A percentile compares a stretch with the other conserved stretches of the same genome.
phyloP scores from a whole-genome alignment of 768 basidiomycete species.

The Tricholomella constricta region DNA sequence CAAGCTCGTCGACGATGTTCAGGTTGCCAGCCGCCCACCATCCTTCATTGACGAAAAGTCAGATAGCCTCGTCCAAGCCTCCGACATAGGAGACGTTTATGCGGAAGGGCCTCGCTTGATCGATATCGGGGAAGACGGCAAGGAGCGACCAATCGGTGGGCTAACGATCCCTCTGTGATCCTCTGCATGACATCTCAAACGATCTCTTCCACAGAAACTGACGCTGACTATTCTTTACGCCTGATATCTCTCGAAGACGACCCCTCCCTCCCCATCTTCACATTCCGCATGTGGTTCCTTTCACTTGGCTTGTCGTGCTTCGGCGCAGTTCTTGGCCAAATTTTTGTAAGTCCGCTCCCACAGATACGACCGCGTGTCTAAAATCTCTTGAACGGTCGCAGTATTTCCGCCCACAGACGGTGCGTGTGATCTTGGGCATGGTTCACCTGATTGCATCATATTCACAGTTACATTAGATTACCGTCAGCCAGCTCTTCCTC shows the following conservation, averaged over 20 bases:
- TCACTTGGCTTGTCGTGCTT: constrained; percentile 47
- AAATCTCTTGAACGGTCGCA: constrained; percentile 7
- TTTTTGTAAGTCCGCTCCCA: constrained; percentile 30
- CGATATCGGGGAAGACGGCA: constrained; percentile 44
- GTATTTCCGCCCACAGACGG: constrained; percentile 45
- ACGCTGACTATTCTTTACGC: constrained; percentile 37
- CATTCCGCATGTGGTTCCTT: constrained; percentile 48
- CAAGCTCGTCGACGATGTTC: neutral
- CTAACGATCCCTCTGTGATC: no score
- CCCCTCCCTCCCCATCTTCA: constrained; percentile 35
- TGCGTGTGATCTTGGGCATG: neutral
- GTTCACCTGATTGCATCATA: no score
- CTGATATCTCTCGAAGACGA: constrained; percentile 45
- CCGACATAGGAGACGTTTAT: constrained; percentile 18
- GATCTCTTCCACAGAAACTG: constrained; percentile 22
- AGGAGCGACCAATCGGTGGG: constrained; percentile 48
- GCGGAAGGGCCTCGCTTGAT: constrained; percentile 23
- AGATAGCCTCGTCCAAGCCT: constrained; percentile 2
- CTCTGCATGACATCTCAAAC: neutral
- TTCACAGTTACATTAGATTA: constrained; percentile 24
- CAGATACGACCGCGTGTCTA: neutral
- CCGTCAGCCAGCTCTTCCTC: constrained; percentile 43
- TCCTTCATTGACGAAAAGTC: constrained; percentile 11
- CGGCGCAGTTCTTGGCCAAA: constrained; percentile 40
- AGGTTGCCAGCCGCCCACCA: neutral